phyloP scores from a whole-genome alignment of 2,329 filamentous ascomycete species.

The Phyllachora maydis region DNA sequence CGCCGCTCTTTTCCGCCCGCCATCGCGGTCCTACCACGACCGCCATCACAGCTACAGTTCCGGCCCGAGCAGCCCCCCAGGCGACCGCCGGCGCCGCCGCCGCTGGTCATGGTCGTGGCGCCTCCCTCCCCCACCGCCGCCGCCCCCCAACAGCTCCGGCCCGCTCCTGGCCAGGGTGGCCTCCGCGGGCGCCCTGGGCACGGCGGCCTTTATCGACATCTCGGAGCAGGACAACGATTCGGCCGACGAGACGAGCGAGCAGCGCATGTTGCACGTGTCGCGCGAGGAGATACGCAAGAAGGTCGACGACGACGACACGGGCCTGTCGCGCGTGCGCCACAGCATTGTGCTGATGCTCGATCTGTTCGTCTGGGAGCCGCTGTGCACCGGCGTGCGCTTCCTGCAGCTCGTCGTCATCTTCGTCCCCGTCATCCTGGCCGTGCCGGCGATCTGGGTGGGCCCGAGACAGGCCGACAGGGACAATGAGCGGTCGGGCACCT shows the following conservation, averaged over 20 bases:
- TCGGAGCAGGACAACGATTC: slow-evolving; percentile 30
- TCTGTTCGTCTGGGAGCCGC: slow-evolving; percentile 57
- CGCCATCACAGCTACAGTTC: too few relatives aligned
- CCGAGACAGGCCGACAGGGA: slow-evolving; percentile 37
- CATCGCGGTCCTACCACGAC: too few relatives aligned
- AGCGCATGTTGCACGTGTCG: slow-evolving; percentile 72
- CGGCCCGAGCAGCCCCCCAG: too few relatives aligned
- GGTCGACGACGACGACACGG: slow-evolving; percentile 38
- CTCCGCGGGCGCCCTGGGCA: slow-evolving; percentile 21
- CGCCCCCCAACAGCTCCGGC: too few relatives aligned
- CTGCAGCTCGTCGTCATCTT: slow-evolving; percentile 76
- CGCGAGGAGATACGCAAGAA: slow-evolving; percentile 54
- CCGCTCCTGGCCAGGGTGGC: too few relatives aligned
- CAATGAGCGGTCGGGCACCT: slow-evolving; percentile 57
- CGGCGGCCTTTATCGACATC: slow-evolving; percentile 34
- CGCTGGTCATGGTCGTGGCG: too few relatives aligned
- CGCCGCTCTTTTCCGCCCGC: too few relatives aligned
- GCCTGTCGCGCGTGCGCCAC: slow-evolving; percentile 35
- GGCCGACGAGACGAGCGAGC: slow-evolving; percentile 47
- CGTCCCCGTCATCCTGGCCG: slow-evolving; percentile 63
- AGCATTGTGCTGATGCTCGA: slow-evolving; percentile 48
- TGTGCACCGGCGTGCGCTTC: slow-evolving; percentile 76
- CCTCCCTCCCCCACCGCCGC: too few relatives aligned
- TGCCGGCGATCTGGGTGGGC: slow-evolving; percentile 71
- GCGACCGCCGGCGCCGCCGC: too few relatives aligned